A percentile compares a stretch with the other conserved stretches of the same genome.
Conservation (phyloP, 2,329 filamentous ascomycete genomes). For the Pseudocercospora fijiensis region DNA sequence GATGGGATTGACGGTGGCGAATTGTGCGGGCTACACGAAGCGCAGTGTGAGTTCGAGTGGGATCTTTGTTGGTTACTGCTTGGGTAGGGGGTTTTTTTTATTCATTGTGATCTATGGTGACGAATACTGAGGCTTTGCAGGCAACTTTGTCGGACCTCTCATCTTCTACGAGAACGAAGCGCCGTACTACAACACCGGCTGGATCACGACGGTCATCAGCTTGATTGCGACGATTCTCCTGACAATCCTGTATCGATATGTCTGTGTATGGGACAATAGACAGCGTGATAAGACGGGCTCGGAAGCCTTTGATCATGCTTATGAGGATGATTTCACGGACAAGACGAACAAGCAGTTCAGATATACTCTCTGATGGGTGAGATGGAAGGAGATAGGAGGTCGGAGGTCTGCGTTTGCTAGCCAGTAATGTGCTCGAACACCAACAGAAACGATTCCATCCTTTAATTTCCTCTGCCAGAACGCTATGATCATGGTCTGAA, state of each 20-base stretch:
- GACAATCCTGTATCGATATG: slow-evolving; percentile 46
- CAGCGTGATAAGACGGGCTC: slow-evolving; percentile 46
- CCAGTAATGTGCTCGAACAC: too few relatives aligned
- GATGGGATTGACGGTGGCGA: slow-evolving; percentile 52
- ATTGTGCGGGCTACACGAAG: slow-evolving; percentile 56
- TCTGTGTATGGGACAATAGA: slow-evolving; percentile 49
- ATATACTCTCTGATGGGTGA: slow-evolving; percentile 8
- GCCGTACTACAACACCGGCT: slow-evolving; percentile 44
- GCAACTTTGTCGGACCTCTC: slow-evolving; percentile 49
- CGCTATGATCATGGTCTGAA: too few relatives aligned
- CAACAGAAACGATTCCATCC: too few relatives aligned
- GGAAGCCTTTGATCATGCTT: slow-evolving; percentile 54
- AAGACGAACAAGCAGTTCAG: slow-evolving; percentile 34
- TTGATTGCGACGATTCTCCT: slow-evolving; percentile 39
- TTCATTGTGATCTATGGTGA: not conserved
- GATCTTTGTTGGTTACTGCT: slow-evolving; percentile 55
- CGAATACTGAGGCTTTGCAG: slow-evolving; percentile 22
- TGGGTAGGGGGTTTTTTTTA: slow-evolving; percentile 35
- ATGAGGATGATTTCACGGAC: slow-evolving; percentile 55
- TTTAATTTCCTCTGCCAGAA: too few relatives aligned
- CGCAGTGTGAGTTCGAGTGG: slow-evolving; percentile 50
- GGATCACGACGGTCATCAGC: slow-evolving; percentile 41
- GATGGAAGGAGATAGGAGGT: too few relatives aligned
- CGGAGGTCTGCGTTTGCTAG: too few relatives aligned
- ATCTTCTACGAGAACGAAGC: slow-evolving; percentile 45